Evolutionary conservation across 2,329 filamentous ascomycete genomes (phyloP).

Genomic region (Neodidymelliopsis sp.): DNA sequence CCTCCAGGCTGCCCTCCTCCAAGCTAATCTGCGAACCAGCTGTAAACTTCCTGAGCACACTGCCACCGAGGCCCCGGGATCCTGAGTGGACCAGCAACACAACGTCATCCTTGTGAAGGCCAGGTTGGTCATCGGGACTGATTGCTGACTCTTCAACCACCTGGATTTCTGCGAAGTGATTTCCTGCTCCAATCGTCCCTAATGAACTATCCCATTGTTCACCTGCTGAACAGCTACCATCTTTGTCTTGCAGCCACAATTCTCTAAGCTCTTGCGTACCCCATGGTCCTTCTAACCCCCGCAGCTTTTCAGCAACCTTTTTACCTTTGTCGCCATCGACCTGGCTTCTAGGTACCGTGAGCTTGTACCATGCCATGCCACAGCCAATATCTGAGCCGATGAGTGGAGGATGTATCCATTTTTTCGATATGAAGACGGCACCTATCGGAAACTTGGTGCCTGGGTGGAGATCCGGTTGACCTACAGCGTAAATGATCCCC

Average conservation of each 20-base stretch:
- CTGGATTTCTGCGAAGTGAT: conserved; percentile 51
- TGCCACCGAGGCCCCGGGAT: conserved; percentile 46
- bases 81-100: conserved; percentile 50
- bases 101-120: conserved; percentile 40
- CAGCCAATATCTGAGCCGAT: conserved; percentile 52
- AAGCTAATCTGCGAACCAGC: conserved; percentile 35
- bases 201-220: conserved; percentile 42
- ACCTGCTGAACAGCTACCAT: conserved; percentile 34
- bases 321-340: conserved; percentile 45
- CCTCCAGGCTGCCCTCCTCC: conserved; percentile 31
- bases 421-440: conserved; percentile 44
- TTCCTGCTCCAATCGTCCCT: conserved; percentile 50
- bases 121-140: conserved; percentile 7
- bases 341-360: conserved; percentile 37
- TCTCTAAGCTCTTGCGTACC: conserved; percentile 31
- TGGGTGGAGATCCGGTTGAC: conserved; percentile 49
- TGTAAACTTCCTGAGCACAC: conserved; percentile 43
- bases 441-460: conserved; percentile 50
- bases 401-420: conserved; percentile 49
- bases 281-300: conserved; percentile 49
- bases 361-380: conserved; percentile 51
- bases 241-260: conserved; percentile 37
- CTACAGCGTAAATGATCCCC: conserved; percentile 45
- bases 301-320: conserved; percentile 47
- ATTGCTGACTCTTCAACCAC: conserved; percentile 41